Evolutionary conservation across 169 alveolate species (phyloP), one percentile per base, ranked within the genome.

Genomic region (Cryptosporidium sp.): DNA sequence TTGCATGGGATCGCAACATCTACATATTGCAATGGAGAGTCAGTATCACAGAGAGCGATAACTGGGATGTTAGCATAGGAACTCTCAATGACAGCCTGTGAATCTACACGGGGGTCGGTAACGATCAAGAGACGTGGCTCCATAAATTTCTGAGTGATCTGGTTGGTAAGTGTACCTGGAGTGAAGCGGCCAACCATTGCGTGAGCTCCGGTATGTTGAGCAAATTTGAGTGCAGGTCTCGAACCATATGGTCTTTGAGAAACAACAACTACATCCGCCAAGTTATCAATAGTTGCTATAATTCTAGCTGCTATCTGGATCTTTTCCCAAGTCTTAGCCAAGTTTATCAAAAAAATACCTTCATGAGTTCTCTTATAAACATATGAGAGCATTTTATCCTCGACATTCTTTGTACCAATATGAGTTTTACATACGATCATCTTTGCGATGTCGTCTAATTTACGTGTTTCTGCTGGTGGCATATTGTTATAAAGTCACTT

Each of bases 1-100:
- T 98, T 98, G 94, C 99, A 97, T 45, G 99, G 99, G 71, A 99
- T 98, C 71, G 99, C 99, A 85, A 98, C 94, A 92, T 99, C 99
- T 91, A 98, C 99, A 94, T 93, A 96, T 91, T 96, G 97, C 69
- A 98, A 94, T 18, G 99, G 99, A 33, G 99, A 96, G 94, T 99
- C 99, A 41, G 99, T 95, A 92, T 98, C 99, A 92, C 99, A 97
- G 59, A 99, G 95, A 41, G 99, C 99, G 70, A 99, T 97, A 68
- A 97, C 99, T n/a, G 99, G 99, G 62, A 98, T 95, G 93, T 97
- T 97, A 55, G 98, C 99, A 94, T 98, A 98, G 23, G 99, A 95
- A 48, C 99, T 94, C 94, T 98, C 99, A 86, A 93, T 94, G 70
- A 99, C 93, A 75, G 99, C 98, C 92, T 98, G 98, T 85, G 96